Evolutionary conservation across 371 early-diverging fungal species (phyloP), one percentile per base, ranked within the genome.

Genomic region (Capillidium rhysosporum): DNA sequence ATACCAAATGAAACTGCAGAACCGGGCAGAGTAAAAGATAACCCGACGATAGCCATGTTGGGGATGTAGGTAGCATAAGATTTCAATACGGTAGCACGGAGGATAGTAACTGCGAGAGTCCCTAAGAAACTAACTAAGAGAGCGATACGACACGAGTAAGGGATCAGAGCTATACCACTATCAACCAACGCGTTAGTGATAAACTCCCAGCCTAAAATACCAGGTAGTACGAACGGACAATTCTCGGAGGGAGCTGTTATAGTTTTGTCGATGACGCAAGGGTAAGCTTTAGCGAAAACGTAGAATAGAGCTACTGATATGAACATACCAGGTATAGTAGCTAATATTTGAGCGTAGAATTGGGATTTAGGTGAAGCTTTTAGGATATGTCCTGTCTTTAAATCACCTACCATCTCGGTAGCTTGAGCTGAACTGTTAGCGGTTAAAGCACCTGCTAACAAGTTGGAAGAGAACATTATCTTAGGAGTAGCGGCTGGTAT

Each of bases 391-490:
- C 69, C 80, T 9, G 77, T 72, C 66, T 77, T 79, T n/a, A 77
- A 64, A 67, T 77, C 78, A 48, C 72, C 67, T 23, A 79, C 73
- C 76, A 79, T 75, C 54, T 77, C 78, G 24, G 73, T 76, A 53
- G 76, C 55, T 61, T 79, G 80, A 40, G 69, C 61, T 52, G 75
- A 71, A 56, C 70, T 70, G 2, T 73, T 71, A 26, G 76, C 71
- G 54, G 69, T 58, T 55, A 79, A 67, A 64, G 67, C 70, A 68
- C 73, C 80, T 59, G 75, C 73, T 67, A 71, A 64, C 55, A 79
- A 60, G 60, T 75, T 76, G 59, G 65, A 65, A 62, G 66, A 69
- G 48, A 71, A 73, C 21, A 70, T 51, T 23, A 40, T 52, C 10
- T 57, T 16, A 34, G 65, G 26, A 18, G 43, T 57, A 14, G 60